These are phyloP conservation scores for Candida silvicultrix DNA, from an alignment of 805 yeast genomes.

Conservation along the genomic window DNA sequence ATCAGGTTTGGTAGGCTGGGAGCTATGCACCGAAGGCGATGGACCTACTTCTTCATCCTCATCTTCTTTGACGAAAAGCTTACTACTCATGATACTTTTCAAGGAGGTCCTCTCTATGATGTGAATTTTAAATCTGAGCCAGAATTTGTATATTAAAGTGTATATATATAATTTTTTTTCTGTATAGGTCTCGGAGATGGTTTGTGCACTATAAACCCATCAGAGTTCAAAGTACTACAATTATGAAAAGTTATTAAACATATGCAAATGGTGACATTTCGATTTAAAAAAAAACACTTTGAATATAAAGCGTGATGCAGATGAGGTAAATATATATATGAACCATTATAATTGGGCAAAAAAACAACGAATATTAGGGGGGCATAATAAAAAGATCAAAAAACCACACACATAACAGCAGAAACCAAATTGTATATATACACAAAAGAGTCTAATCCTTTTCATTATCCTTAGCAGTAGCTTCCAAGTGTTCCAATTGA, in stretches of 20 bases:
- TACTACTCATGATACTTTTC: constrained; percentile 4
- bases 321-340: too few species aligned
- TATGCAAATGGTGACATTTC: too few species aligned
- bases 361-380: neutral
- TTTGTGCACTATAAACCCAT: neutral
- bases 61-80: constrained; percentile 13
- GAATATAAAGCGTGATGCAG: too few species aligned
- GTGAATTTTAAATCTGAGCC: too few species aligned
- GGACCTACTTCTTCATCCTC: constrained; percentile 11
- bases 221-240: neutral
- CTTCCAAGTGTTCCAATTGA: constrained; percentile 38
- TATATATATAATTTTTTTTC: neutral
- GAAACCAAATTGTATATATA: neutral
- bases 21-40: neutral
- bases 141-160: too few species aligned
- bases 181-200: neutral
- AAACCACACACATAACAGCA: neutral
- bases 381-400: neutral
- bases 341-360: too few species aligned
- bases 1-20: neutral
- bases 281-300: too few species aligned
- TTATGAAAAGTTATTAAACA: too few species aligned
- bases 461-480: constrained; percentile 32
- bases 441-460: constrained; percentile 10
- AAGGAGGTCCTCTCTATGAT: too few species aligned